Base-by-base conservation (phyloP, 1,139 yeast genomes). In the Candida neerlandica region DNA sequence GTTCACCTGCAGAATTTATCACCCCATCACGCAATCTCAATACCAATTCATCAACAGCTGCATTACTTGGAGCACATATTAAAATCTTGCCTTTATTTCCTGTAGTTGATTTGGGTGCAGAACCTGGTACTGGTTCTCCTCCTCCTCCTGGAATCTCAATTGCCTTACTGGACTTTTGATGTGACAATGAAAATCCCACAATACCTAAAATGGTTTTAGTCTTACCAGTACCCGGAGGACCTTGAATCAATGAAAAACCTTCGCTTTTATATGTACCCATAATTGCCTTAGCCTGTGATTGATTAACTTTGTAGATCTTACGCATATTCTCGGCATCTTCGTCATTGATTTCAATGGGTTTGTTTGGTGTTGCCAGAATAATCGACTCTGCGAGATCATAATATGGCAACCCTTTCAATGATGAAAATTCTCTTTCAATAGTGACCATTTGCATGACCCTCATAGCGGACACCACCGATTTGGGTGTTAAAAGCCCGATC, bases 171-270 rank as follows among this genome's bases (percentile, higher is more conserved):
- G 63, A 58, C 44, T 43, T 52, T 16, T 62, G 57, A 40, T 64
- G 63, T 4, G 75, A 66, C 50, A 92, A 67, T 51, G 85, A 81
- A 50, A 89, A 84, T 0, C 98, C 97, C 41, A 94, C 83, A 49
- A 94, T 86, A 23, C 97, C 97, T 41, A 95, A 67, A 70, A 95
- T 94, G 0, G 99, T 95, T 63, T 94, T 95, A 1, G 99, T 95
- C 65, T 95, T 95, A 73, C 99, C 99, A 0, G 99, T 94, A 69
- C 97, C 97, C 0, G 97, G 97, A 1, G 97, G 97, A 52, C 99
- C 99, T 70, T 94, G 99, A 64, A 94, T 91, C 46, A 94, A 75
- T 0, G 96, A 86, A 63, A 95, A 90, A 0, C 99, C 99, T 2
- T 73, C 74, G 7, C 81, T 76, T 26, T 73, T 66, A 43, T 83